Conservation (phyloP, 2,329 filamentous ascomycete species). For the Fusarium buxicola region DNA sequence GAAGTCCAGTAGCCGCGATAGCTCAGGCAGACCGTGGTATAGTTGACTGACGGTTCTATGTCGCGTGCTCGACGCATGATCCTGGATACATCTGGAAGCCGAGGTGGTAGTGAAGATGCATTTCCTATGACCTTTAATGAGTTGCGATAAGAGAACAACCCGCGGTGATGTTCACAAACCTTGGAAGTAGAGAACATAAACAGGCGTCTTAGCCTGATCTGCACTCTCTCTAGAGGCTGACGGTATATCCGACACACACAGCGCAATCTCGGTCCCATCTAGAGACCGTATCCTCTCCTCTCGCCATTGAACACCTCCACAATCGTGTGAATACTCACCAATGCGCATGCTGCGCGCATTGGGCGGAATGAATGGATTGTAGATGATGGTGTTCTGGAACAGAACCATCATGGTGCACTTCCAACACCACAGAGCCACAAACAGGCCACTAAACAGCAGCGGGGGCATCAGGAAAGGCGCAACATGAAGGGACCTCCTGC, state of each 20-base stretch:
- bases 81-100: slow-evolving; percentile 67
- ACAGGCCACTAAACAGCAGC: slow-evolving; percentile 72
- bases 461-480: slow-evolving; percentile 70
- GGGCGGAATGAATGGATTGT: slow-evolving; percentile 81
- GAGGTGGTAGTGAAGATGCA: slow-evolving; percentile 67
- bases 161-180: slow-evolving; percentile 28
- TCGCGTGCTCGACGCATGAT: slow-evolving; percentile 61
- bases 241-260: slow-evolving; percentile 64
- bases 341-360: slow-evolving; percentile 76
- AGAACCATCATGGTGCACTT: slow-evolving; percentile 80
- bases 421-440: slow-evolving; percentile 72
- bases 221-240: slow-evolving; percentile 5
- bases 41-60: slow-evolving; percentile 50
- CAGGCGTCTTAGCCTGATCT: slow-evolving; percentile 43
- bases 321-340: slow-evolving; percentile 69
- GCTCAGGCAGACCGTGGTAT: slow-evolving; percentile 66
- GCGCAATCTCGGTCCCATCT: slow-evolving; percentile 74
- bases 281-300: slow-evolving; percentile 69
- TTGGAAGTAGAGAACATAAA: slow-evolving; percentile 58
- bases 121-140: slow-evolving; percentile 59
- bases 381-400: slow-evolving; percentile 86
- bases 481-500: slow-evolving; percentile 46
- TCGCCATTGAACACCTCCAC: slow-evolving; percentile 73
- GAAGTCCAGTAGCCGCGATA: slow-evolving; percentile 85
- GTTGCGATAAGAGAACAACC: neutral